Conservation (phyloP, 352 stramenopile species). For the Phytophthora citrophthora region DNA sequence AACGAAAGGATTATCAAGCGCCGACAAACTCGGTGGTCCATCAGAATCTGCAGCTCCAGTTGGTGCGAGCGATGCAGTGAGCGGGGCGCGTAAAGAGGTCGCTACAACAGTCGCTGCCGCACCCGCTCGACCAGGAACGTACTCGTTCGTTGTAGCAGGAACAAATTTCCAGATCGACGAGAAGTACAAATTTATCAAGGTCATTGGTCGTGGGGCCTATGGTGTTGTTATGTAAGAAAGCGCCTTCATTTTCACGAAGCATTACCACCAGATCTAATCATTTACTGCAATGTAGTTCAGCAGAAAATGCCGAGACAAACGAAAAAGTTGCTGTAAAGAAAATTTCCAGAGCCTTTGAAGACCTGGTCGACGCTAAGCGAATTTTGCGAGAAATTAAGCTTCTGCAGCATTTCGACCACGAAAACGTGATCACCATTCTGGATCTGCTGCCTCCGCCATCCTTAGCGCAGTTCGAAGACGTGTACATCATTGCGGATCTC, state of each 20-base stretch:
- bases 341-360: conserved; percentile 93
- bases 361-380: conserved; percentile 99
- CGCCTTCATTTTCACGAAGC: neutral
- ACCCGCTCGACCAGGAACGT: conserved; percentile 56
- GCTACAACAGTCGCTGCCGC: conserved; percentile 8
- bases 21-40: conserved; percentile 1
- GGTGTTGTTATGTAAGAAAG: conserved; percentile 92
- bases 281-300: conserved; percentile 52
- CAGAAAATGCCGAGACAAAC: conserved; percentile 79
- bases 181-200: conserved; percentile 96
- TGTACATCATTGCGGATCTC: conserved; percentile 98
- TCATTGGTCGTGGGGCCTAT: conserved; percentile 95
- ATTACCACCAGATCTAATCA: conserved; percentile 4
- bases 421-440: conserved; percentile 96
- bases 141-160: conserved; percentile 86
- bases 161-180: conserved; percentile 92
- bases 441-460: conserved; percentile 95
- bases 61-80: conserved; percentile 21
- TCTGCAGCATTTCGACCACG: conserved; percentile 93
- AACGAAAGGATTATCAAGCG: conserved; percentile 16
- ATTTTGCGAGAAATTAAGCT: conserved; percentile 98
- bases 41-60: conserved; percentile 22
- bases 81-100: conserved; percentile 13
- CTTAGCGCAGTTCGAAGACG: conserved; percentile 95
- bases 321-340: conserved; percentile 92